Conservation (phyloP, 768 basidiomycete genomes). For the Kwoniella shandongensis region DNA sequence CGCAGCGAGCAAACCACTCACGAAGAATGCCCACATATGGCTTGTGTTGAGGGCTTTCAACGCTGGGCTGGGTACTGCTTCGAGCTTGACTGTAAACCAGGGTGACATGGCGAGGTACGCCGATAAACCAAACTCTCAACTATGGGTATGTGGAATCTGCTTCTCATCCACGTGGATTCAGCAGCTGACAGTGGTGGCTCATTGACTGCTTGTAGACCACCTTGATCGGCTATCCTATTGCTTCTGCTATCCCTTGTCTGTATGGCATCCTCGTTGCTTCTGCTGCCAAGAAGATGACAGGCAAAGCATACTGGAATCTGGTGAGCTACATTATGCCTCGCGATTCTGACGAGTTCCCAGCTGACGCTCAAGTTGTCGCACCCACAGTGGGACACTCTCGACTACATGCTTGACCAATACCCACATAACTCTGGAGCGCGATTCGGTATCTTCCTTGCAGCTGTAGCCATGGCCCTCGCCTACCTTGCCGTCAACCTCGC, state of each 20-base stretch:
- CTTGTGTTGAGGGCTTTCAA: conserved; percentile 68
- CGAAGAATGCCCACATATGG: conserved; percentile 56
- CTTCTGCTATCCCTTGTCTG: conserved; percentile 71
- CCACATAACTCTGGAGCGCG: conserved; percentile 56
- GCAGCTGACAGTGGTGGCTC: conserved; percentile 2
- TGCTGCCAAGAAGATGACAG: conserved; percentile 71
- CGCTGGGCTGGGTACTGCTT: conserved; percentile 64
- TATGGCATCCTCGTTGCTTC: conserved; percentile 77
- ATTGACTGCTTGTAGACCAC: conserved; percentile 17
- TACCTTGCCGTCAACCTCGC: conserved; percentile 30
- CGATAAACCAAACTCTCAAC: conserved; percentile 12
- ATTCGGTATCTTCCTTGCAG: conserved; percentile 30
- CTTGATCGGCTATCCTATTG: conserved; percentile 68
- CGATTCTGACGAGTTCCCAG: too few species aligned
- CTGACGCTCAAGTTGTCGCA: too few species aligned
- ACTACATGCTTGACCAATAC: conserved; percentile 64
- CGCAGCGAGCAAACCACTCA: conserved; percentile 18
- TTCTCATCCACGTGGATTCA: too few species aligned
- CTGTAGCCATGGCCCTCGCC: conserved; percentile 24
- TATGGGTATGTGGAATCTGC: conserved; percentile 11
- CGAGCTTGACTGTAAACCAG: conserved; percentile 60
- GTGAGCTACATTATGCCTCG: too few species aligned
- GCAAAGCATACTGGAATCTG: conserved; percentile 74
- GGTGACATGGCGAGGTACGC: conserved; percentile 33
- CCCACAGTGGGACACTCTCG: conserved; percentile 63